Base-by-base conservation (phyloP, 108 stramenopile species). In the Epithemia pelagica region DNA sequence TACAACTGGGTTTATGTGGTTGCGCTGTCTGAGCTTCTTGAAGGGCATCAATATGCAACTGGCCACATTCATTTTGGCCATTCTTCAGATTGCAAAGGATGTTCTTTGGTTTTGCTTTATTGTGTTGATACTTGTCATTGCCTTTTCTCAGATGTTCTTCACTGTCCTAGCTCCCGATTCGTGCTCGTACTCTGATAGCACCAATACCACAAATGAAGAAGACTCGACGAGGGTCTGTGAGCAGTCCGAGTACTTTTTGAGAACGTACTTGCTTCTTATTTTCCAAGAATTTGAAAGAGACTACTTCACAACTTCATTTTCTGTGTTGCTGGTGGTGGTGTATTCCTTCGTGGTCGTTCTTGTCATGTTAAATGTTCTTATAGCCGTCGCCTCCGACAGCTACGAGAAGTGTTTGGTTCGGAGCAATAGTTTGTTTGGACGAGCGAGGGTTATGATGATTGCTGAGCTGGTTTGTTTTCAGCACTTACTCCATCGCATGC, bases 381-480 rank as follows among this genome's bases (percentile, higher is more conserved):
- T 81, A 32, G 80, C 80, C 25, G 57, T 74, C 19, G 62, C 60
- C 1, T 58, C 56, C 23, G 73, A 74, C 52, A 61, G 58, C 28
- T 74, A 74, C 53, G 73, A 68, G 52, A 68, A 32, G 10, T 68
- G 58, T 2, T 54, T 30, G 37, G 20, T 68, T 5, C 24, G 67
- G 20, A 25, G 32, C 33, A 28, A 26, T 5, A 21, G 28, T n/a
- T 60, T 74, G 28, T 74, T 74, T 61, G 73, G 67, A 28, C 69
- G 69, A 20, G 67, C 73, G 7, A 56, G 67, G 21, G 65, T 74
- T 2, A 75, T 81, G 74, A 58, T 84, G n/a, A 58, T 84, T 52
- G 73, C 83, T 1, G 83, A 84, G 67, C 70, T 84, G 18, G 79
- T 78, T 32, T 78, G 78, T n/a, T 84, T 84, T 59, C 80, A 84